A percentile compares a stretch with the other conserved stretches of the same genome.
Conservation (phyloP, 140 eudicot genomes). For the Anethum foeniculum region DNA sequence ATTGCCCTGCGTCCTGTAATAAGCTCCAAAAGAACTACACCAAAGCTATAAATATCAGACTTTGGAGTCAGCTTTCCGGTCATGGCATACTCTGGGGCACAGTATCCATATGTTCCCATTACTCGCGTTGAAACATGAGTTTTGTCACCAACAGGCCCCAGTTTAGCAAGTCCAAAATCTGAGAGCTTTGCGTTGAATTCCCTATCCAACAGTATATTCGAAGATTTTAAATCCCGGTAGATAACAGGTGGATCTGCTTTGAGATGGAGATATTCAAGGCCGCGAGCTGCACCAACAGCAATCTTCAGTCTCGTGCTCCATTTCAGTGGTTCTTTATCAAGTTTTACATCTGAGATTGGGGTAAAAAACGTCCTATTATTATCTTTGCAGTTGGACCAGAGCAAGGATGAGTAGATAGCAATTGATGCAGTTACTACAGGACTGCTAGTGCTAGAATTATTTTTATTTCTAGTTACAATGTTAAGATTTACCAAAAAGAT, state of each 20-base stretch:
- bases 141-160: slow-evolving; percentile 94
- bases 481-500: slow-evolving; percentile 57
- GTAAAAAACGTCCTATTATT: neutral
- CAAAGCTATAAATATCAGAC: slow-evolving; percentile 90
- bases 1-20: slow-evolving; percentile 79
- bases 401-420: neutral
- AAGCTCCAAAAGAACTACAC: slow-evolving; percentile 77
- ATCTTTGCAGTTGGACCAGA: neutral
- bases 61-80: slow-evolving; percentile 75
- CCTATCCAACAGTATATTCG: slow-evolving; percentile 71
- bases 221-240: slow-evolving; percentile 84
- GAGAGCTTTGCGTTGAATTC: slow-evolving; percentile 80
- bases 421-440: neutral
- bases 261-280: slow-evolving; percentile 86
- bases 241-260: slow-evolving; percentile 85
- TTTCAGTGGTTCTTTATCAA: slow-evolving; percentile 46
- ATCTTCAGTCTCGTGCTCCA: slow-evolving; percentile 80
- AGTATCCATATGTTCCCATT: slow-evolving; percentile 96
- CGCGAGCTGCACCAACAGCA: slow-evolving; percentile 86
- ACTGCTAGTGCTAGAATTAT: neutral
- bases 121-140: slow-evolving; percentile 93
- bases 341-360: slow-evolving; percentile 28
- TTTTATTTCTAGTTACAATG: neutral
- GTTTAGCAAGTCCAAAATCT: slow-evolving; percentile 91
- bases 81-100: slow-evolving; percentile 95